Evolutionary conservation across 495 filamentous ascomycete genomes (phyloP).

Genomic region (Trypethelium eluteriae): DNA sequence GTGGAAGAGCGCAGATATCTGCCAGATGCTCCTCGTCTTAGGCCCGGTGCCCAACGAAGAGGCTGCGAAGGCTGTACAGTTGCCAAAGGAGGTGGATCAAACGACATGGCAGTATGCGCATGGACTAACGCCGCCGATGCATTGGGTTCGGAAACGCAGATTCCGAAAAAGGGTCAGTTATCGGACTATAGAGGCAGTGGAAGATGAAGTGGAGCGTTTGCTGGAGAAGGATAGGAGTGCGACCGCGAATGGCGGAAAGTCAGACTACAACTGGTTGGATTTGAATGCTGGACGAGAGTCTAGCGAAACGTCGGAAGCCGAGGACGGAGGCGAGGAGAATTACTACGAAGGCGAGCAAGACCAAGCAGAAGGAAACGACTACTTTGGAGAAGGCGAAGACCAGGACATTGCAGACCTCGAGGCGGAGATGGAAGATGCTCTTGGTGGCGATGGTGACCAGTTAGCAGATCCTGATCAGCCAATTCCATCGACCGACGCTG

Average conservation of each 20-base stretch:
- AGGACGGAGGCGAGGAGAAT: constrained; percentile 48
- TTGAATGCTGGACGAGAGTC: constrained; percentile 36
- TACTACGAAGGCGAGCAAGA: constrained; percentile 42
- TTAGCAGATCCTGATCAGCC: constrained; percentile 11
- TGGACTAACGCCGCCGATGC: constrained; percentile 86
- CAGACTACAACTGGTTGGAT: constrained; percentile 59
- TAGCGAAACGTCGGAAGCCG: constrained; percentile 43
- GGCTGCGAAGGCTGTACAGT: constrained; percentile 57
- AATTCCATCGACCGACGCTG: constrained; percentile 9
- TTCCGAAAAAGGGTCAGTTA: constrained; percentile 79
- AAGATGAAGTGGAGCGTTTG: constrained; percentile 70
- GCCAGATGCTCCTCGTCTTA: constrained; percentile 86
- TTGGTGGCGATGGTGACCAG: constrained; percentile 21
- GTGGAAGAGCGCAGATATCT: constrained; percentile 91
- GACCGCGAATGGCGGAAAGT: constrained; percentile 38
- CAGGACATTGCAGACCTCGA: constrained; percentile 21
- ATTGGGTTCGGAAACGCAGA: constrained; percentile 71
- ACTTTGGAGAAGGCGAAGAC: constrained; percentile 16
- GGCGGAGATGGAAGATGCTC: constrained; percentile 20
- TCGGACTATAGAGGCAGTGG: constrained; percentile 79
- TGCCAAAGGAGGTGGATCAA: constrained; percentile 58
- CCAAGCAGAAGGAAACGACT: constrained; percentile 16
- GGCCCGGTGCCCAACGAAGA: constrained; percentile 61
- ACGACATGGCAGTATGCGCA: constrained; percentile 74
- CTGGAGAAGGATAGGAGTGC: constrained; percentile 58